Evolutionary conservation across 1,139 yeast genomes (phyloP).

Genomic region (Hansenula lynferdii): DNA sequence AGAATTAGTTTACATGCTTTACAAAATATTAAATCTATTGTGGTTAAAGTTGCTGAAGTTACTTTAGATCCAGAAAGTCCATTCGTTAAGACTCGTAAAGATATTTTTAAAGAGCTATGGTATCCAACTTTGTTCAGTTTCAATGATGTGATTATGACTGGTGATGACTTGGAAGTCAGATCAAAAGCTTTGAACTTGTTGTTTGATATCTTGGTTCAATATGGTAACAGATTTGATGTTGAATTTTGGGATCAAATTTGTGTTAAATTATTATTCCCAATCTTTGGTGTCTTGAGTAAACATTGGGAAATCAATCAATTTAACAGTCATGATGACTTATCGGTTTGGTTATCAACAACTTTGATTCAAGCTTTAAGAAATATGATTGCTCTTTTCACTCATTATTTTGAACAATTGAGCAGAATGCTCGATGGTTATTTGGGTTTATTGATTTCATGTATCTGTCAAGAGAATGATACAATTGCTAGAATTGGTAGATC

Average conservation of each 20-base stretch:
- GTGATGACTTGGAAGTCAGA: conserved; percentile 91
- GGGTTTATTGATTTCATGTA: conserved; percentile 75
- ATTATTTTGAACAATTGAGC: conserved; percentile 71
- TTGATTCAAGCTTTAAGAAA: conserved; percentile 92
- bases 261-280: conserved; percentile 78
- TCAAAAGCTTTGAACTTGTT: conserved; percentile 79
- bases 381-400: conserved; percentile 77
- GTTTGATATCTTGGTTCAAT: conserved; percentile 75
- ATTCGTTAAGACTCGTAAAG: conserved; percentile 28
- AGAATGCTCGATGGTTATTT: conserved; percentile 74
- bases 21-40: conserved; percentile 65
- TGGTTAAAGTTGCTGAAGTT: conserved; percentile 49
- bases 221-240: conserved; percentile 70
- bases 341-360: conserved; percentile 96
- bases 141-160: conserved; percentile 87
- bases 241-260: conserved; percentile 84
- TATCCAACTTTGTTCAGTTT: conserved; percentile 83
- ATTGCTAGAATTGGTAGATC: conserved; percentile 92
- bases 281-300: conserved; percentile 72
- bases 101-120: conserved; percentile 34
- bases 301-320: conserved; percentile 71
- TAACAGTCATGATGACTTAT: conserved; percentile 71
- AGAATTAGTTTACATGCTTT: conserved; percentile 76
- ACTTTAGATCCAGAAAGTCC: conserved; percentile 44
- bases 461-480: conserved; percentile 95